phyloP scores from a whole-genome alignment of 768 basidiomycete species.

The Panaeolus cyanescens region DNA sequence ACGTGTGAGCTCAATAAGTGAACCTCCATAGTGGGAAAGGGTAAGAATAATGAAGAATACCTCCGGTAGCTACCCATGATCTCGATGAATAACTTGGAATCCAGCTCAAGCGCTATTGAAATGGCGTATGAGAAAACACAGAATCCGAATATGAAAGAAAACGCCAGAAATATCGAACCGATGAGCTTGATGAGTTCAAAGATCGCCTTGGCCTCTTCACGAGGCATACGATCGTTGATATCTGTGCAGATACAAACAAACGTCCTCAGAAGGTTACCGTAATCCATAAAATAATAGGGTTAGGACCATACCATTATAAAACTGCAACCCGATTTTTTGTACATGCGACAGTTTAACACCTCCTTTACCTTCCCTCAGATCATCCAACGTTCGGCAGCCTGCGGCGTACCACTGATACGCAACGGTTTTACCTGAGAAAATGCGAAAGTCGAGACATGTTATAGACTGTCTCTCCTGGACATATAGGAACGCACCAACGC shows the following conservation, averaged over 20 bases:
- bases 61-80: constrained; percentile 93
- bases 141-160: background rate
- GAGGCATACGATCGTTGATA: constrained; percentile 84
- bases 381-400: constrained; percentile 80
- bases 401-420: constrained; percentile 74
- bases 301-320: constrained; percentile 61
- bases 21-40: background rate
- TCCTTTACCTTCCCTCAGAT: constrained; percentile 59
- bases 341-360: constrained; percentile 60
- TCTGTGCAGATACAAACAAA: constrained; percentile 41
- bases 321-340: constrained; percentile 69
- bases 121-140: background rate
- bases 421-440: constrained; percentile 52
- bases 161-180: constrained; percentile 42
- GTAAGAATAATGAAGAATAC: constrained; percentile 28
- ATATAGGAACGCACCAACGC: constrained; percentile 63
- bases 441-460: background rate
- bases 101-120: constrained; percentile 63
- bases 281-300: background rate
- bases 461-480: background rate
- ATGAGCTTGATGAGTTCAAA: constrained; percentile 72
- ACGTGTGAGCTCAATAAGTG: constrained; percentile 1
- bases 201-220: constrained; percentile 74
- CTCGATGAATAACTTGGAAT: constrained; percentile 70
- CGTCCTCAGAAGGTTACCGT: background rate